phyloP scores from a whole-genome alignment of 2,329 filamentous ascomycete species.

The Trichothecium roseum region DNA sequence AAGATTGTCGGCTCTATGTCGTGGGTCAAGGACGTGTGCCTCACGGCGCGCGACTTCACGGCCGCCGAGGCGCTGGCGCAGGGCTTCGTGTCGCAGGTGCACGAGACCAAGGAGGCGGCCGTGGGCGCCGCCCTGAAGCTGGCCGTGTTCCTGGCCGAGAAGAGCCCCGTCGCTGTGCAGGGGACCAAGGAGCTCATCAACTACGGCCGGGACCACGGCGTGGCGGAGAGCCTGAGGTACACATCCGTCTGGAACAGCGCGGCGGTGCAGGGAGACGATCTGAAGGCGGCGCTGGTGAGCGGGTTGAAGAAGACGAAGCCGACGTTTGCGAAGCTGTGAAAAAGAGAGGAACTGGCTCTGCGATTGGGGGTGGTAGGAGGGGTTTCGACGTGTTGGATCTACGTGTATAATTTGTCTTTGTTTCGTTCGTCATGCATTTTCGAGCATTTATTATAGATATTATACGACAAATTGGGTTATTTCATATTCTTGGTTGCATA shows the following conservation, averaged over 20 bases:
- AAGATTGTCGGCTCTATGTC: slow-evolving; percentile 60
- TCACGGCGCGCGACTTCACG: slow-evolving; percentile 60
- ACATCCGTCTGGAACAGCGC: slow-evolving; percentile 81
- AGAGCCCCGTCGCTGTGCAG: slow-evolving; percentile 81
- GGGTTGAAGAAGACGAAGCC: slow-evolving; percentile 70
- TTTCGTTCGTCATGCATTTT: background rate
- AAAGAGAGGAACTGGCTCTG: background rate
- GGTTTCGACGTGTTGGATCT: background rate
- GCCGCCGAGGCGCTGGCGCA: slow-evolving; percentile 58
- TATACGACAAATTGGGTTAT: background rate
- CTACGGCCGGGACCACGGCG: slow-evolving; percentile 65
- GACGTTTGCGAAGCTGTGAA: slow-evolving; percentile 66
- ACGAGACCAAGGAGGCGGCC: slow-evolving; percentile 51
- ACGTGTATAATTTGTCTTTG: background rate
- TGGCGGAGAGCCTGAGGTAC: slow-evolving; percentile 72
- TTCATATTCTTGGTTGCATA: too few species aligned
- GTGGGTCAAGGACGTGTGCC: slow-evolving; percentile 71
- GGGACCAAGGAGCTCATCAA: slow-evolving; percentile 83
- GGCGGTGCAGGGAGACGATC: slow-evolving; percentile 71
- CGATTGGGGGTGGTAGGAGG: background rate
- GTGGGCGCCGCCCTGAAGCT: slow-evolving; percentile 52
- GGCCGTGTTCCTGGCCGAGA: slow-evolving; percentile 57
- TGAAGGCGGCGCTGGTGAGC: slow-evolving; percentile 62
- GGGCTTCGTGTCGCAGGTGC: slow-evolving; percentile 60
- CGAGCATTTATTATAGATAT: too few species aligned